Conservation (phyloP, 1,284 basidiomycete species). For the Grifola frondosa region DNA sequence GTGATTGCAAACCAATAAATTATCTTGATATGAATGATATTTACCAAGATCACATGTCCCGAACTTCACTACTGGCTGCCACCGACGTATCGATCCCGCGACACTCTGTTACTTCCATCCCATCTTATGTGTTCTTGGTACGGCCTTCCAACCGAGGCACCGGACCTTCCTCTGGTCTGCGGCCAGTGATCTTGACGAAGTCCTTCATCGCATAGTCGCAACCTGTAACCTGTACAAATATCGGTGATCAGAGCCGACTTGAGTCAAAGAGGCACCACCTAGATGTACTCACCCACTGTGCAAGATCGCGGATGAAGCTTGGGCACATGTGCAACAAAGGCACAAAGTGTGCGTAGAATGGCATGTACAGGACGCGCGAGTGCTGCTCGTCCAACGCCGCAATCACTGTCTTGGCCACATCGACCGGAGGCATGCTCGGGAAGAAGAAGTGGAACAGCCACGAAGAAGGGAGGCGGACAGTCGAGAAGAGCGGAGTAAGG, state of each 20-base stretch:
- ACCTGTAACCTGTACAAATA: slow-evolving; percentile 44
- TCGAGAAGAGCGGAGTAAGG: slow-evolving; percentile 72
- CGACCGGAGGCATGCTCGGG: slow-evolving; percentile 70
- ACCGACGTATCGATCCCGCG: too few relatives aligned
- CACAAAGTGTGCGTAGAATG: slow-evolving; percentile 67
- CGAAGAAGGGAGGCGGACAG: slow-evolving; percentile 49
- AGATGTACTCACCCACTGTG: slow-evolving; percentile 59
- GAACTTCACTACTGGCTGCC: too few relatives aligned
- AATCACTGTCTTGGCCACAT: slow-evolving; percentile 81
- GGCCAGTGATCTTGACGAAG: slow-evolving; percentile 48
- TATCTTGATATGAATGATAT: too few relatives aligned
- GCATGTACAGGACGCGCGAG: slow-evolving; percentile 67
- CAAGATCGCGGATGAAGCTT: slow-evolving; percentile 69
- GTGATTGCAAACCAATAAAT: too few relatives aligned
- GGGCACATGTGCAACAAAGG: slow-evolving; percentile 60
- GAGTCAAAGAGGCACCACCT: background rate
- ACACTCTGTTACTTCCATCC: background rate
- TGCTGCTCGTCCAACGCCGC: slow-evolving; percentile 76
- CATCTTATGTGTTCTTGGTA: slow-evolving; percentile 5
- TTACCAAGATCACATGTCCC: too few relatives aligned
- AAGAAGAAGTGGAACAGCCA: slow-evolving; percentile 68
- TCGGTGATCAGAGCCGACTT: background rate
- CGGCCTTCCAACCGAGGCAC: slow-evolving; percentile 11
- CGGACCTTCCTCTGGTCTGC: slow-evolving; percentile 42
- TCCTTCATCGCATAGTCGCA: slow-evolving; percentile 46